Percentiles rank a stretch among this genome's conserved stretches.
Conservation (phyloP, 305 asterid genomes). For the Stenogyne calaminthoides region DNA sequence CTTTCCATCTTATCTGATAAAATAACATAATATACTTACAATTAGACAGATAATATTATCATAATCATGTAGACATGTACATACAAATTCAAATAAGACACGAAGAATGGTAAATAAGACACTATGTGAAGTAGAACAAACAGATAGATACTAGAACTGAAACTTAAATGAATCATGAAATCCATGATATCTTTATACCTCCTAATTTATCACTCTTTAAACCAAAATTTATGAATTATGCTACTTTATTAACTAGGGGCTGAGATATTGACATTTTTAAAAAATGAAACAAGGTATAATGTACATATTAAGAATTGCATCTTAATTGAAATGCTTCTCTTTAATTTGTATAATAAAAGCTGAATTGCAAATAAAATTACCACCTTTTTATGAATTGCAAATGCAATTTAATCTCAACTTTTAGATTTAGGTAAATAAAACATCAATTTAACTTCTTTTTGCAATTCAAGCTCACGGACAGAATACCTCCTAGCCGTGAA, state of each 20-base stretch:
- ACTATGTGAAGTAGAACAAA: not conserved
- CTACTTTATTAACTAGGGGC: not conserved
- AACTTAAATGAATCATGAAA: not conserved
- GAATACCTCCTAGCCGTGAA: too few relatives aligned
- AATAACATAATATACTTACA: not conserved
- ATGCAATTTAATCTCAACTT: too few relatives aligned
- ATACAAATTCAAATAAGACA: too few relatives aligned
- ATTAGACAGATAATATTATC: not conserved
- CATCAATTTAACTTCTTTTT: too few relatives aligned
- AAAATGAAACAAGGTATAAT: too few relatives aligned
- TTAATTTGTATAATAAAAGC: too few relatives aligned
- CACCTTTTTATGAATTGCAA: too few relatives aligned
- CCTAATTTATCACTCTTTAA: not conserved
- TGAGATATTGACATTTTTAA: not conserved
- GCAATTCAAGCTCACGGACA: too few relatives aligned
- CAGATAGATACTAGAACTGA: not conserved
- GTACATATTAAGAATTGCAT: too few relatives aligned
- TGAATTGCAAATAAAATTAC: too few relatives aligned
- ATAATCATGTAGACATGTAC: not conserved
- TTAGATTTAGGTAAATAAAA: too few relatives aligned
- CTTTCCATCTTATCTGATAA: conserved; percentile 74
- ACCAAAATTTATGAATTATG: not conserved
- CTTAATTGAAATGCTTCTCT: not conserved
- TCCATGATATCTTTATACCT: not conserved
- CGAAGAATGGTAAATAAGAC: not conserved